Conservation (phyloP, 2,329 filamentous ascomycete species). For the Leptographium galeiforme region DNA sequence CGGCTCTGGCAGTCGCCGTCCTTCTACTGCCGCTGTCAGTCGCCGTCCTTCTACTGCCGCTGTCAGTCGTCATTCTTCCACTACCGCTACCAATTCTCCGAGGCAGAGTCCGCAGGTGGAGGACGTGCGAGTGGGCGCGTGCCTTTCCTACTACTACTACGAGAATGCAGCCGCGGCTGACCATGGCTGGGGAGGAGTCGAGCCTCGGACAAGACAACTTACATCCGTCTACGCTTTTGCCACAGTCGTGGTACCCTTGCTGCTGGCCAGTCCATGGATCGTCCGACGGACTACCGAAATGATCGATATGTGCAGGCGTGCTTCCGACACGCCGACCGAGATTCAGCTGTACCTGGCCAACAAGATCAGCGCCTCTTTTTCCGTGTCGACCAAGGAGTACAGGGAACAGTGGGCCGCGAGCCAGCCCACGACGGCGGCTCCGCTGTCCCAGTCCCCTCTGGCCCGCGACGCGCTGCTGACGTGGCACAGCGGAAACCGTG, state of each 20-base stretch:
- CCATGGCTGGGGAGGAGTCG: background rate
- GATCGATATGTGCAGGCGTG: background rate
- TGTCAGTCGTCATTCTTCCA: too few species aligned
- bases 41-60: too few species aligned
- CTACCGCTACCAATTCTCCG: too few species aligned
- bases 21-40: too few species aligned
- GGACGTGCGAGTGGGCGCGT: background rate
- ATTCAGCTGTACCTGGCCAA: background rate
- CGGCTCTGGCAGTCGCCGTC: too few species aligned
- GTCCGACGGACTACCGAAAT: background rate
- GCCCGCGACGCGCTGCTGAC: background rate
- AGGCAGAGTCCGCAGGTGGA: background rate
- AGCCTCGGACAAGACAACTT: background rate
- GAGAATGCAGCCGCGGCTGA: background rate
- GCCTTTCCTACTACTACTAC: background rate
- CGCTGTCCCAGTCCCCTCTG: background rate
- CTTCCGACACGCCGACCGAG: background rate
- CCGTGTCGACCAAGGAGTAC: background rate
- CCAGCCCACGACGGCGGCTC: too few species aligned
- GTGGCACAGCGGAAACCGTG: background rate
- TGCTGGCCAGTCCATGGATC: background rate
- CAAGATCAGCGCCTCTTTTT: background rate
- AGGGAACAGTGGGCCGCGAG: background rate
- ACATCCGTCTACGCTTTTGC: background rate
- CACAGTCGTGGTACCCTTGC: background rate